Evolutionary conservation across 495 filamentous ascomycete species (phyloP), one percentile per base, ranked within the genome.

Genomic region (Articulospora tetracladia): DNA sequence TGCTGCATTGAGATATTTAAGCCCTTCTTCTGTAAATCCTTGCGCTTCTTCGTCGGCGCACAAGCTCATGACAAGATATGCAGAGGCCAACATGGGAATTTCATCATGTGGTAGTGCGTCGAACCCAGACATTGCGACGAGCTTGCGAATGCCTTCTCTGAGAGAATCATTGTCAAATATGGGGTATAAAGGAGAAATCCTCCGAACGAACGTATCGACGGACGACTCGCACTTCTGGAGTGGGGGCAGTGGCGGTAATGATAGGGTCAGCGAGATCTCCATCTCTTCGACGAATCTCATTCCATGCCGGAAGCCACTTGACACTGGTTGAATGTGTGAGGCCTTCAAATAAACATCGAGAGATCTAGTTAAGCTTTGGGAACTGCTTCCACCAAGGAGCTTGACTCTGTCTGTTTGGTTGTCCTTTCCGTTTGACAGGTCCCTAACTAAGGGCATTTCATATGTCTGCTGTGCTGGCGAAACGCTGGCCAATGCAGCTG

Each of bases 21-120:
- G 13, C 11, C 49, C 49, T 17, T 52, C 49, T 27, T 52, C 24
- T 17, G 49, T 52, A 7, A 17, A 24, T 7, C 3, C n/a, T n/a
- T 28, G 49, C 12, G 49, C 49, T 52, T 11, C 22, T 52, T 52
- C 49, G 22, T 52, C 49, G 7, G 49, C 8, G 24, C 20, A 23
- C 10, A 52, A 23, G 49, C 49, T 52, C 19, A 52, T 27, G 26
- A 52, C 24, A 7, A 52, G 49, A 52, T 52, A 52, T 52, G 26
- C 22, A 28, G 49, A 24, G 7, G 49, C 49, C 11, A 52, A 28
- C 22, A 52, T 17, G 22, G 49, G 49, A 3, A 52, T 28, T 52
- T 52, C 20, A 7, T 52, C 49, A 17, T 52, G 49, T 25, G 49
- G 49, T 6, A 52, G 23, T 17, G 20, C 8, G 26, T 52, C 20